A percentile compares a stretch with the other conserved stretches of the same genome.
phyloP scores from a whole-genome alignment of 345 rosid genomes.

The Hibiscus trionum region DNA sequence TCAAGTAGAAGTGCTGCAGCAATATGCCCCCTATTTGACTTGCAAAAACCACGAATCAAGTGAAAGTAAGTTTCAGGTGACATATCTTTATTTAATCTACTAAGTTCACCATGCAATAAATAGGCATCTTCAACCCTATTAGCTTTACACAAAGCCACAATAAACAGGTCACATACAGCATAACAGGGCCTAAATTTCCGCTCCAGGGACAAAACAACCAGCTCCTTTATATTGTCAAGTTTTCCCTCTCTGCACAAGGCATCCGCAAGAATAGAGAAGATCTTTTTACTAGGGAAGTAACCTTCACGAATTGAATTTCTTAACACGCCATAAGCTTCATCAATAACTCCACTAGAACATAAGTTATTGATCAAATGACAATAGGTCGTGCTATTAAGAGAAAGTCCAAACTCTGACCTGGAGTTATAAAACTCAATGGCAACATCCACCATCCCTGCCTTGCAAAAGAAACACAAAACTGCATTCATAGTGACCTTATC shows the following conservation, averaged over 20 bases:
- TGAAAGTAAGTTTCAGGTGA: constrained; percentile 21
- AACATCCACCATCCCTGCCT: constrained; percentile 71
- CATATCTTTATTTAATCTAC: constrained; percentile 26
- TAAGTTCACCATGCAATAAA: constrained; percentile 39
- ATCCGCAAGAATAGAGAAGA: constrained; percentile 46
- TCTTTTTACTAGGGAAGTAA: constrained; percentile 44
- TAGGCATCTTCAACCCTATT: constrained; percentile 55
- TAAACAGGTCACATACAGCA: constrained; percentile 34
- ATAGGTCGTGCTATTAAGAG: constrained; percentile 44
- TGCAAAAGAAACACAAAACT: constrained; percentile 72
- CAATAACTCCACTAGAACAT: constrained; percentile 35
- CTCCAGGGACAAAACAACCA: constrained; percentile 37
- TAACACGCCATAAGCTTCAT: constrained; percentile 52
- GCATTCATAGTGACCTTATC: constrained; percentile 53
- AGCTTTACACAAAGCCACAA: constrained; percentile 52
- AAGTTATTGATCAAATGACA: constrained; percentile 60
- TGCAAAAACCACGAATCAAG: constrained; percentile 48
- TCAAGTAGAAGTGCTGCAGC: constrained; percentile 59
- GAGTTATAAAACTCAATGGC: constrained; percentile 60
- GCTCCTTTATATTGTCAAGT: constrained; percentile 56
- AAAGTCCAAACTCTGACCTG: constrained; percentile 47
- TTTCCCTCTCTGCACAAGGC: constrained; percentile 59
- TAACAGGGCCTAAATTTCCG: constrained; percentile 32
- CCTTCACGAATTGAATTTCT: constrained; percentile 47
- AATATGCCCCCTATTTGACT: constrained; percentile 44